Conservation (phyloP, 2,329 filamentous ascomycete species). For the Botrytis squamosa region DNA sequence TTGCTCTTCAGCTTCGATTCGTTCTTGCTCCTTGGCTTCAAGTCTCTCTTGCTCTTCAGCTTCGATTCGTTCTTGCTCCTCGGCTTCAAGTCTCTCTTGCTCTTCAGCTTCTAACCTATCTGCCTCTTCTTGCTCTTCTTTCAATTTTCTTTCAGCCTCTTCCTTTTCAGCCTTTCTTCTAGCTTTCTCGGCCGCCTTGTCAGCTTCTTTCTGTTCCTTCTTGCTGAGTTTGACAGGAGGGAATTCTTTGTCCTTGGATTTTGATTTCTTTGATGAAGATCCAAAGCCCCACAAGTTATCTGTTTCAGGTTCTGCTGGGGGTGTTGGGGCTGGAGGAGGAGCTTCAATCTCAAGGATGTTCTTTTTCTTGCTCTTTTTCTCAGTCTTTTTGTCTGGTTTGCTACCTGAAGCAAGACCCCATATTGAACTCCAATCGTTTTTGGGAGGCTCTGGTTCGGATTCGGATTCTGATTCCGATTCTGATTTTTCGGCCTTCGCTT, state of each 20-base stretch:
- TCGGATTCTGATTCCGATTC: background rate
- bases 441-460: slow-evolving; percentile 20
- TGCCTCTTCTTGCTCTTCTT: slow-evolving; percentile 30
- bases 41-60: slow-evolving; percentile 48
- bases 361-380: slow-evolving; percentile 44
- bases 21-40: slow-evolving; percentile 43
- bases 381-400: slow-evolving; percentile 40
- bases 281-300: slow-evolving; percentile 41
- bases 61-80: slow-evolving; percentile 37
- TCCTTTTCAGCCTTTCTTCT: slow-evolving; percentile 52
- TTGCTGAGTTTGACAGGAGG: slow-evolving; percentile 46
- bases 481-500: slow-evolving; percentile 22
- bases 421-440: slow-evolving; percentile 20
- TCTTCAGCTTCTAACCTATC: slow-evolving; percentile 32
- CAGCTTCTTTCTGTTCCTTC: slow-evolving; percentile 51
- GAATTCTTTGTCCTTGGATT: slow-evolving; percentile 45
- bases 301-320: slow-evolving; percentile 46
- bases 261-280: slow-evolving; percentile 41
- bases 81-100: slow-evolving; percentile 32
- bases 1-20: slow-evolving; percentile 46
- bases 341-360: slow-evolving; percentile 40
- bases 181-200: slow-evolving; percentile 50
- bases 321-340: slow-evolving; percentile 50
- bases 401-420: slow-evolving; percentile 43
- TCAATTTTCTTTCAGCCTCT: slow-evolving; percentile 45